Evolutionary conservation across 495 filamentous ascomycete species (phyloP).

Genomic region (Daldinia decipiens): DNA sequence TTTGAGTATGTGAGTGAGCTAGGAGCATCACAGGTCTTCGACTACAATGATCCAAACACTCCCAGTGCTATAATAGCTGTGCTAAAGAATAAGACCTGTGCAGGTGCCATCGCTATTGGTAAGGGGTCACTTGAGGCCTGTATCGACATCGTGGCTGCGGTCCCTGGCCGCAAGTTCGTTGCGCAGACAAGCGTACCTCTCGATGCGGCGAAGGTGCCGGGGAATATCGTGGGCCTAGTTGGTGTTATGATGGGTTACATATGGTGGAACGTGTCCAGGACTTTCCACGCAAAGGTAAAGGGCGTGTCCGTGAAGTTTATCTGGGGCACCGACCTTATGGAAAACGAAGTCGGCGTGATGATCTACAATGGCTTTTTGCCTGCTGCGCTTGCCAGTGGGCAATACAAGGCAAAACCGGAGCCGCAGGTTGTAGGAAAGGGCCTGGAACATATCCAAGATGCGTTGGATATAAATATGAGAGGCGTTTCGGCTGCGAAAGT

Average conservation of each 20-base stretch:
- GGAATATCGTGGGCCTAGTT: background rate
- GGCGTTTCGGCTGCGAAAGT: slow-evolving; percentile 59
- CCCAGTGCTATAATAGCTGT: slow-evolving; percentile 46
- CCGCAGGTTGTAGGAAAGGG: slow-evolving; percentile 51
- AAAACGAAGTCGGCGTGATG: background rate
- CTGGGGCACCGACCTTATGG: background rate
- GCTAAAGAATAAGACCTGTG: slow-evolving; percentile 25
- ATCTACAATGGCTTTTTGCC: slow-evolving; percentile 48
- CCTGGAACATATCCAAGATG: slow-evolving; percentile 56
- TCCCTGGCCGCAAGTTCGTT: slow-evolving; percentile 19
- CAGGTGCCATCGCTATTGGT: slow-evolving; percentile 25
- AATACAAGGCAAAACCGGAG: slow-evolving; percentile 47
- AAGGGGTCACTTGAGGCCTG: slow-evolving; percentile 11
- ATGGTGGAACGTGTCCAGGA: background rate
- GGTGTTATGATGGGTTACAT: slow-evolving; percentile 7
- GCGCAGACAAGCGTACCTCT: background rate
- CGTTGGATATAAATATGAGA: slow-evolving; percentile 49
- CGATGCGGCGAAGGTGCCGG: background rate
- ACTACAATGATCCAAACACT: slow-evolving; percentile 59
- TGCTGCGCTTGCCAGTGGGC: slow-evolving; percentile 46
- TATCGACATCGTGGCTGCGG: slow-evolving; percentile 9
- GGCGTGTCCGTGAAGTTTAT: slow-evolving; percentile 33
- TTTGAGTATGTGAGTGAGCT: slow-evolving; percentile 60
- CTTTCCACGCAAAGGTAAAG: slow-evolving; percentile 1
- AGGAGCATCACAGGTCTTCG: slow-evolving; percentile 64